Conservation (phyloP, 2,329 filamentous ascomycete species). For the Tolypocladium nubicola region DNA sequence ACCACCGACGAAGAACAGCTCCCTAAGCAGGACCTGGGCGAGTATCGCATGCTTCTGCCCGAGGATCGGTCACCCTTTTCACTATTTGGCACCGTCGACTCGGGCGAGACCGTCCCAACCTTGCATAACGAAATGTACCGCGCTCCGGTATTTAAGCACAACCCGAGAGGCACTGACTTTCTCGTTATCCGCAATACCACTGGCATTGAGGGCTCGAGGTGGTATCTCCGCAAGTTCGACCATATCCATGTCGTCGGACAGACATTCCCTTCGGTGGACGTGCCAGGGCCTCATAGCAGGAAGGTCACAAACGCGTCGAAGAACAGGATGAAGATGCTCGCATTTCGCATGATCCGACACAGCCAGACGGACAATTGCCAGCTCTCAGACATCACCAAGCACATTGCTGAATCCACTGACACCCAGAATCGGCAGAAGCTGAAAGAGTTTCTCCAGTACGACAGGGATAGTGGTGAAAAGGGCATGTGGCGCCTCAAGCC, state of each 20-base stretch:
- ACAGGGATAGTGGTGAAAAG: slow-evolving; percentile 62
- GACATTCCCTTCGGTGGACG: slow-evolving; percentile 81
- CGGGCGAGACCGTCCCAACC: slow-evolving; percentile 81
- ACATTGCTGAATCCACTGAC: slow-evolving; percentile 87
- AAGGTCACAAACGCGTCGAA: slow-evolving; percentile 97
- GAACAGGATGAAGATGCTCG: slow-evolving; percentile 92
- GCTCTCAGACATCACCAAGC: slow-evolving; percentile 77
- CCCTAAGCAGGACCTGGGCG: slow-evolving; percentile 76
- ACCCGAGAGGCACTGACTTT: slow-evolving; percentile 70
- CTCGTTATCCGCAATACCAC: slow-evolving; percentile 75
- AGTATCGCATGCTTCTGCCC: slow-evolving; percentile 76
- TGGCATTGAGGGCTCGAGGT: slow-evolving; percentile 63
- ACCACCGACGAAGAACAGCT: slow-evolving; percentile 61
- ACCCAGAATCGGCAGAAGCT: slow-evolving; percentile 95
- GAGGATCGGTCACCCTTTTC: slow-evolving; percentile 96
- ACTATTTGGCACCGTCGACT: slow-evolving; percentile 85
- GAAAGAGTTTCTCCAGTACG: slow-evolving; percentile 89
- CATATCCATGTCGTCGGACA: slow-evolving; percentile 88
- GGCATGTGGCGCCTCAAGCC: slow-evolving; percentile 70
- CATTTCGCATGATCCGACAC: slow-evolving; percentile 77
- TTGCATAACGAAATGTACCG: slow-evolving; percentile 94
- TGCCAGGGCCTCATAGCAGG: slow-evolving; percentile 85
- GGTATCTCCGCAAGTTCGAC: slow-evolving; percentile 81
- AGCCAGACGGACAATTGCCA: slow-evolving; percentile 59
- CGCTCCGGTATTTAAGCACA: slow-evolving; percentile 85